Conservation (phyloP, 2,329 filamentous ascomycete species). For the Stagonosporopsis vannaccii region DNA sequence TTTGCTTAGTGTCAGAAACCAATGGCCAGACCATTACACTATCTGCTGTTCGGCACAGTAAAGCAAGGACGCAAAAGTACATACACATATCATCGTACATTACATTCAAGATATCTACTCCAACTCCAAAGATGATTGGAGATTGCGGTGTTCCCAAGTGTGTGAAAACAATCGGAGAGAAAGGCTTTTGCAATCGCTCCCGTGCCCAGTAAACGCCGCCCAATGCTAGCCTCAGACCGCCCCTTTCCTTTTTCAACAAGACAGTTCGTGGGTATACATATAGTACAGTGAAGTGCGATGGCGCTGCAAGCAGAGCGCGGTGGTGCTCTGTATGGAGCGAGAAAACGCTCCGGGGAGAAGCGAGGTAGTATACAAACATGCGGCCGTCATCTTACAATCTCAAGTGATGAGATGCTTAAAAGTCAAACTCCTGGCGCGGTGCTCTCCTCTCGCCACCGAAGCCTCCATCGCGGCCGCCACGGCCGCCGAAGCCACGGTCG, state of each 20-base stretch:
- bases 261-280: constrained; percentile 28
- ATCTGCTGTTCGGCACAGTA: too few species aligned
- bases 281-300: constrained; percentile 25
- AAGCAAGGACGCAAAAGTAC: background rate
- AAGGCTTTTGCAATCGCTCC: constrained; percentile 10
- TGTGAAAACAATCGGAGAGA: background rate
- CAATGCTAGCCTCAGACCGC: constrained; percentile 8
- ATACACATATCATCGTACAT: constrained; percentile 10
- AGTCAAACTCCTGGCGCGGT: constrained; percentile 16
- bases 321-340: background rate
- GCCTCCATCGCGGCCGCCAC: constrained; percentile 5
- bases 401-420: background rate
- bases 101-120: background rate
- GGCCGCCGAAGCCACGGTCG: constrained; percentile 23
- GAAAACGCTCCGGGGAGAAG: background rate
- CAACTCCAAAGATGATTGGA: constrained; percentile 18
- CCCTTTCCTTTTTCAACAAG: constrained; percentile 16
- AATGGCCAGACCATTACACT: too few species aligned
- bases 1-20: too few species aligned
- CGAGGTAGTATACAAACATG: constrained; percentile 16
- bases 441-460: constrained; percentile 21
- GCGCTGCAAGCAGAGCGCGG: constrained; percentile 2
- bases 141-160: constrained; percentile 2
- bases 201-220: constrained; percentile 14
- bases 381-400: constrained; percentile 5